Evolutionary conservation across 2,329 filamentous ascomycete species (phyloP), one percentile per base, ranked within the genome.

Genomic region (Botrytis medusae): DNA sequence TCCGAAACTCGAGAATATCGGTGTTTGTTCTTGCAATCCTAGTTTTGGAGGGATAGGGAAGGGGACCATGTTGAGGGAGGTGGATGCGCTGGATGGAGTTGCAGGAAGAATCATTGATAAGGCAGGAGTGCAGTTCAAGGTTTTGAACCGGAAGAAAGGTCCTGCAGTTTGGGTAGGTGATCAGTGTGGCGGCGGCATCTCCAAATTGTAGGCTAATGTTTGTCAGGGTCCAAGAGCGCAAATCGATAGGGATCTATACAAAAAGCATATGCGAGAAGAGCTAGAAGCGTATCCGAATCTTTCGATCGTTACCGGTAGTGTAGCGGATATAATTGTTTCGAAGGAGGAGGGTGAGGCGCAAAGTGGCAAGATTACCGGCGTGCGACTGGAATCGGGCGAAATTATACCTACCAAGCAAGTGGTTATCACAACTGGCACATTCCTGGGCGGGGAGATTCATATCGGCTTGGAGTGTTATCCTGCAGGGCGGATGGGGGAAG

Each of bases 11-110:
- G 91, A 95, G 74, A 97, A 98, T 78, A 90, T 98, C 32, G 95
- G 95, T 72, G 93, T 96, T 44, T 98, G 95, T 84, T 98, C 95
- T 51, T 98, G 95, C 84, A 98, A 98, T 81, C 95, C 95, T 2
- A 97, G 94, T 76, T 97, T 99, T 80, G 96, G 96, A 57, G 96
- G 96, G n/a, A 98, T 99, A 78, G 96, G 96, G 62, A 99, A 99
- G 82, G 96, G 96, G 25, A 98, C 93, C 16, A 98, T 99, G 85
- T 86, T 99, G 69, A 91, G 95, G 60, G 96, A 99, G 83, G 91
- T 99, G 46, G 96, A 99, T 84, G 96, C 96, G 0, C 86, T 99
- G 74, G 96, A 98, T 80, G 96, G 96, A 0, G 85, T 99, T 32
- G 92, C 94, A 0, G 95, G 94, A 0, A 89, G 93, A 51, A 91